A percentile compares a stretch with the other conserved stretches of the same genome.
These are phyloP conservation scores for Suillus alpinus DNA, from an alignment of 768 basidiomycete species.

Conservation along the genomic window DNA sequence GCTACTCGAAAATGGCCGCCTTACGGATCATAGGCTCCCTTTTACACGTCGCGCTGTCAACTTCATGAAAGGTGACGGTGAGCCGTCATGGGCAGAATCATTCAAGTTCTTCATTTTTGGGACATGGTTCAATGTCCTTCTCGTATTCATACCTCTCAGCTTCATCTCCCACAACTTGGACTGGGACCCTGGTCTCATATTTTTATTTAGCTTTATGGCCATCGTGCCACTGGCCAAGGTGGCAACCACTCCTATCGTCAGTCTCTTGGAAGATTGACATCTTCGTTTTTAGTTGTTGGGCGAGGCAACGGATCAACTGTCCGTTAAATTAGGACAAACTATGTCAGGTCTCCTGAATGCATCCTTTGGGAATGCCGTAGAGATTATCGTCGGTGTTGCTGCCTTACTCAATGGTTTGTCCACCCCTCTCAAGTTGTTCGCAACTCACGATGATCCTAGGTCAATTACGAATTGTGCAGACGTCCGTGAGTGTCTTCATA, in stretches of 20 bases:
- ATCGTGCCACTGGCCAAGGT: constrained; percentile 89
- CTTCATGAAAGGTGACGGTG: constrained; percentile 50
- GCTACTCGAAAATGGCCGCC: constrained; percentile 42
- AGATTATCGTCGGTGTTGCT: constrained; percentile 87
- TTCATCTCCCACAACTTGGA: constrained; percentile 57
- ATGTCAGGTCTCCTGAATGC: constrained; percentile 86
- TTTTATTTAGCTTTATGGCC: constrained; percentile 74
- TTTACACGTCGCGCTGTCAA: constrained; percentile 31
- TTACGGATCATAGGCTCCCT: constrained; percentile 17
- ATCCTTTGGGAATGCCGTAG: constrained; percentile 79
- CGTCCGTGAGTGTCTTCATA: constrained; percentile 53
- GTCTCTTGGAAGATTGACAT: not conserved
- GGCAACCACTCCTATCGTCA: constrained; percentile 13
- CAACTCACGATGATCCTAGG: constrained; percentile 37
- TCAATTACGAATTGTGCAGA: constrained; percentile 87
- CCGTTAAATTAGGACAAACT: constrained; percentile 75
- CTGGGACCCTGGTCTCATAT: constrained; percentile 78
- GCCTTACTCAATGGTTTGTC: constrained; percentile 70
- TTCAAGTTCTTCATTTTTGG: constrained; percentile 59
- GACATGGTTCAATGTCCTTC: constrained; percentile 72
- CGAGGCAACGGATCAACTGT: constrained; percentile 80
- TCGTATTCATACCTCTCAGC: constrained; percentile 78
- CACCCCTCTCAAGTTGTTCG: constrained; percentile 2
- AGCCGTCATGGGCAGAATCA: constrained; percentile 60
- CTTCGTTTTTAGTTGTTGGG: constrained; percentile 56